Percentiles rank a stretch among this genome's conserved stretches.
Evolutionary conservation across 371 early-diverging fungal genomes (phyloP).

Genomic region (Mucor lusitanicus): DNA sequence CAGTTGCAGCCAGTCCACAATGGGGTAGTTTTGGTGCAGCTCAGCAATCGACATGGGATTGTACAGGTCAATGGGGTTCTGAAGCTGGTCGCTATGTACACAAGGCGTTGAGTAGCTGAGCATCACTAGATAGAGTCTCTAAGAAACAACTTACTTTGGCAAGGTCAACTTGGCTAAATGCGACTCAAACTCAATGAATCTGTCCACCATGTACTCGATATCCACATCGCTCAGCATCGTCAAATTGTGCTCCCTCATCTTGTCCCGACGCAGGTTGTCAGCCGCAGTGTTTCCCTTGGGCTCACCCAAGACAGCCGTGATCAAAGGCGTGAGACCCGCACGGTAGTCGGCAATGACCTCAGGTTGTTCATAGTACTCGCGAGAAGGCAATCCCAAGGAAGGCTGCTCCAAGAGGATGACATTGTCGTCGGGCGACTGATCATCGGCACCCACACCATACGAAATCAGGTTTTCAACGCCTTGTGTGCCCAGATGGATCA

Average conservation of each 20-base stretch:
- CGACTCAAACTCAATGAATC: slow-evolving; percentile 53
- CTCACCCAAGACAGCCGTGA: slow-evolving; percentile 20
- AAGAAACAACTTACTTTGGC: slow-evolving; percentile 10
- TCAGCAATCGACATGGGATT: slow-evolving; percentile 47
- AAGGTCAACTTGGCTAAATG: slow-evolving; percentile 42
- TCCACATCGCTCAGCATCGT: slow-evolving; percentile 2
- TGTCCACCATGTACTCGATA: slow-evolving; percentile 31
- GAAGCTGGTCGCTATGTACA: slow-evolving; percentile 34
- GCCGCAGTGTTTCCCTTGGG: neutral
- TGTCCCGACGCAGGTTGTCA: neutral
- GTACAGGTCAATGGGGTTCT: slow-evolving; percentile 52
- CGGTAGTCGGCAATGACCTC: slow-evolving; percentile 34
- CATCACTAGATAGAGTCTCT: neutral
- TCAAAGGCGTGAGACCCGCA: slow-evolving; percentile 25
- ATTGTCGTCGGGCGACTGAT: slow-evolving; percentile 40
- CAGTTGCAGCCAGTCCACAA: slow-evolving; percentile 27
- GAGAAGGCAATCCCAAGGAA: slow-evolving; percentile 51
- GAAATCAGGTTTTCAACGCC: slow-evolving; percentile 29
- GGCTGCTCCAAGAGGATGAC: slow-evolving; percentile 43
- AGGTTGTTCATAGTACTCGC: slow-evolving; percentile 54
- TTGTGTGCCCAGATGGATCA: slow-evolving; percentile 9
- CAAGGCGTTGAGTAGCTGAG: too few species aligned
- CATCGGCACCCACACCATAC: slow-evolving; percentile 40
- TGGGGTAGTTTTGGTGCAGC: slow-evolving; percentile 33
- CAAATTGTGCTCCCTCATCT: slow-evolving; percentile 12